Evolutionary conservation across 306 rosid genomes (phyloP).

Genomic region (Cicer bijugum): DNA sequence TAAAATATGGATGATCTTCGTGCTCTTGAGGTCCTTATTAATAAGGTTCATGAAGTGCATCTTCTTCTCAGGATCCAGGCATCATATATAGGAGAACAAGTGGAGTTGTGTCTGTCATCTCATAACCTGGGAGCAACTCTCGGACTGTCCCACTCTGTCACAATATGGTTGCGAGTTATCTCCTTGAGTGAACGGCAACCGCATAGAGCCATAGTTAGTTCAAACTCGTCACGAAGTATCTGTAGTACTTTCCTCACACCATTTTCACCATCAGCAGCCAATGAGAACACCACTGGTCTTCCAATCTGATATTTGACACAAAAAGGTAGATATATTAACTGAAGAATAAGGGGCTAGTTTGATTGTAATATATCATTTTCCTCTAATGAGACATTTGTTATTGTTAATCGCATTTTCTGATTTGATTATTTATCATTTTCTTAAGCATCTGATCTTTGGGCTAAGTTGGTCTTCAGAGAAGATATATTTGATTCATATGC

Average conservation of each 20-base stretch:
- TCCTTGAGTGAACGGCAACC: constrained; percentile 91
- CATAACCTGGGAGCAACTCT: constrained; percentile 52
- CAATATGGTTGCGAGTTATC: constrained; percentile 82
- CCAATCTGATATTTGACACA: constrained; percentile 66
- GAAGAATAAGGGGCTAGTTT: constrained; percentile 18
- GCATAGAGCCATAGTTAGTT: constrained; percentile 83
- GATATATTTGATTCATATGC: neutral
- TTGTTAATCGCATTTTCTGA: too few relatives aligned
- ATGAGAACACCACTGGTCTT: constrained; percentile 86
- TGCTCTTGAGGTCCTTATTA: neutral
- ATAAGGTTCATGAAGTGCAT: neutral
- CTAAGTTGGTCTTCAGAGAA: neutral
- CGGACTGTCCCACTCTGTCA: constrained; percentile 75
- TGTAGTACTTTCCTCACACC: constrained; percentile 88
- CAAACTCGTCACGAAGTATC: constrained; percentile 82
- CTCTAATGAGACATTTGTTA: too few relatives aligned
- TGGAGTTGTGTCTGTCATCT: constrained; percentile 15
- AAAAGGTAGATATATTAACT: constrained; percentile 7
- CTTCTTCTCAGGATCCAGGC: constrained; percentile 11
- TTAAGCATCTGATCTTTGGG: too few relatives aligned
- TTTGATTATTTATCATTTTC: too few relatives aligned
- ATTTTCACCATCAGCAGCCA: constrained; percentile 92
- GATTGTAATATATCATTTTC: too few relatives aligned
- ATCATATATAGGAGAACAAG: neutral
- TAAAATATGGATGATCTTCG: too few relatives aligned